A percentile compares a stretch with the other conserved stretches of the same genome.
These are phyloP conservation scores for Microdochium trichocladiopsis DNA, from an alignment of 2,329 filamentous ascomycete species.

Conservation along the genomic window DNA sequence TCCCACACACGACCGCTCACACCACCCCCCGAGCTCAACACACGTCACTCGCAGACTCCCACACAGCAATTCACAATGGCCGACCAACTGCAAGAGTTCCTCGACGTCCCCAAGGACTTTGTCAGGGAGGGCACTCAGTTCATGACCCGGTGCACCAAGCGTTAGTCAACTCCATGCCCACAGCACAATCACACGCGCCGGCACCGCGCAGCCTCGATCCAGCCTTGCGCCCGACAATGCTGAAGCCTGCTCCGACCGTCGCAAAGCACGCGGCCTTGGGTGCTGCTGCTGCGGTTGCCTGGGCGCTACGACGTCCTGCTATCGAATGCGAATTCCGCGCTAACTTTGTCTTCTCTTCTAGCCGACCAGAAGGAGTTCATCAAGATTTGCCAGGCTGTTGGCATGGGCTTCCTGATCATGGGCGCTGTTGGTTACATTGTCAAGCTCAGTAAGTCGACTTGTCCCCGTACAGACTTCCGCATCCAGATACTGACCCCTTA, in stretches of 20 bases:
- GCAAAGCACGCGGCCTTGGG: not conserved
- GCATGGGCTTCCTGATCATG: slow-evolving; percentile 65
- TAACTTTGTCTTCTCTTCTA: slow-evolving; percentile 15
- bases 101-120: slow-evolving; percentile 63
- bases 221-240: not conserved
- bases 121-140: slow-evolving; percentile 56
- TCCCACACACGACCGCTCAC: slow-evolving; percentile 1
- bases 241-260: not conserved
- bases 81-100: slow-evolving; percentile 63
- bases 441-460: slow-evolving; percentile 52
- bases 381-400: slow-evolving; percentile 51
- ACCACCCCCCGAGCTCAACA: not conserved
- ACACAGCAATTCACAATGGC: slow-evolving; percentile 39
- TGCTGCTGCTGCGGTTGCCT: not conserved
- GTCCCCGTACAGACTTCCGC: not conserved
- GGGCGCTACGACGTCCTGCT: not conserved
- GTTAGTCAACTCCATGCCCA: slow-evolving; percentile 27
- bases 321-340: not conserved
- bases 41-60: not conserved
- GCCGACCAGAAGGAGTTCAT: slow-evolving; percentile 47
- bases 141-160: slow-evolving; percentile 56
- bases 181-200: not conserved
- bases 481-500: slow-evolving; percentile 1
- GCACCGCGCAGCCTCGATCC: not conserved
- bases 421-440: slow-evolving; percentile 64